Conservation (phyloP, 2,329 filamentous ascomycete species). For the Venturiaceae sp. region DNA sequence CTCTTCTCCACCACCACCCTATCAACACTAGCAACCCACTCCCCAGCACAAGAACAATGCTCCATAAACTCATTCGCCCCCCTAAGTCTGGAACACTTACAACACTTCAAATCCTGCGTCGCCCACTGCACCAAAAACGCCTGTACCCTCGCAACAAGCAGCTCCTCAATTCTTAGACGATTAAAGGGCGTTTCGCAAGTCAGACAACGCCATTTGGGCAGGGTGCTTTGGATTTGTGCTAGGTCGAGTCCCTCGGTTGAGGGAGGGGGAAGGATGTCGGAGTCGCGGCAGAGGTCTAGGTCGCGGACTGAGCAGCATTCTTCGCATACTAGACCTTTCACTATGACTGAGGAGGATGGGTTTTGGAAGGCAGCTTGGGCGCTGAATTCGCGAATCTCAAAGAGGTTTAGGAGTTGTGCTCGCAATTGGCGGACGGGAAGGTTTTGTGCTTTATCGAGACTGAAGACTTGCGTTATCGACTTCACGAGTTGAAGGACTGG, state of each 20-base stretch:
- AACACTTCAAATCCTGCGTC: constrained; percentile 84
- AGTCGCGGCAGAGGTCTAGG: constrained; percentile 85
- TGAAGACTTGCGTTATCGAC: constrained; percentile 82
- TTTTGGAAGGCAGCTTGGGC: constrained; percentile 81
- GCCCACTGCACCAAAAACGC: constrained; percentile 69
- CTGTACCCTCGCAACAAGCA: constrained; percentile 67
- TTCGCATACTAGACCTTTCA: constrained; percentile 73
- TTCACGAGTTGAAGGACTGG: constrained; percentile 88
- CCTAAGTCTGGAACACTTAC: constrained; percentile 54
- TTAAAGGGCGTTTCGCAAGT: constrained; percentile 71
- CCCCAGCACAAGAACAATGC: constrained; percentile 86
- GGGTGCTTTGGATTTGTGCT: constrained; percentile 8
- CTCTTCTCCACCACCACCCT: constrained; percentile 51
- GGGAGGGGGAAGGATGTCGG: constrained; percentile 57
- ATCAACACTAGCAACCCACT: constrained; percentile 66
- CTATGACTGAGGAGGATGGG: constrained; percentile 61
- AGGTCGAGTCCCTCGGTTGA: constrained; percentile 12
- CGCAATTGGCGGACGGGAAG: constrained; percentile 81
- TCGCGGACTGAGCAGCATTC: constrained; percentile 85
- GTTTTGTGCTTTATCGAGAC: constrained; percentile 80
- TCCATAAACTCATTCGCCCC: constrained; percentile 91
- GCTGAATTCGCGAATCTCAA: constrained; percentile 92
- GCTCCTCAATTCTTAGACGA: constrained; percentile 73
- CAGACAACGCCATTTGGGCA: constrained; percentile 58
- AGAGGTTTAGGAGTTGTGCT: constrained; percentile 79